A percentile compares a stretch with the other conserved stretches of the same genome.
phyloP scores from a whole-genome alignment of 2,329 filamentous ascomycete genomes.

The Xylariaceae sp. region DNA sequence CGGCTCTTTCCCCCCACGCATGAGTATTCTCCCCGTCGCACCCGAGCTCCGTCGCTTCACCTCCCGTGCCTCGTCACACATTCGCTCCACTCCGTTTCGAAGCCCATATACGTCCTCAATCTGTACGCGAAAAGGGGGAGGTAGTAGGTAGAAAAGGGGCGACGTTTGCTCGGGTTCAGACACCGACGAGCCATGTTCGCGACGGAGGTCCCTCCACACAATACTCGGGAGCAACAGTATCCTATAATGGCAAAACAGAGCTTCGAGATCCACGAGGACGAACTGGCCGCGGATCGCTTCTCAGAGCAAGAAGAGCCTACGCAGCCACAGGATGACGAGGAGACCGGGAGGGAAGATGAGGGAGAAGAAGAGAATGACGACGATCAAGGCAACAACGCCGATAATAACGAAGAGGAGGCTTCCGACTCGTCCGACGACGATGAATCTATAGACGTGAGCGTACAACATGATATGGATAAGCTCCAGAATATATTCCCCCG shows the following conservation, averaged over 20 bases:
- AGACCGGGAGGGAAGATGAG: conserved; percentile 33
- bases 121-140: conserved; percentile 1
- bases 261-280: conserved; percentile 36
- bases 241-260: conserved; percentile 27
- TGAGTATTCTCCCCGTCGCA: too few species aligned
- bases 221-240: conserved; percentile 25
- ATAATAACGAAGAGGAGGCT: conserved; percentile 38
- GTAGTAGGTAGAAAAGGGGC: conserved; percentile 1
- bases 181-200: conserved; percentile 8
- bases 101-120: neutral
- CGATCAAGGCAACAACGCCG: conserved; percentile 20
- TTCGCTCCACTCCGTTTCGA: neutral
- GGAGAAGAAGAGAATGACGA: conserved; percentile 38
- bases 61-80: neutral
- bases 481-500: conserved; percentile 77
- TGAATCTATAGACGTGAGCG: conserved; percentile 57
- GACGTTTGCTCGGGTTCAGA: neutral
- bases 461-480: conserved; percentile 81
- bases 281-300: conserved; percentile 1
- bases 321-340: conserved; percentile 28
- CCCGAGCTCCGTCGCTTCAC: neutral
- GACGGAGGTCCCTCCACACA: conserved; percentile 13
- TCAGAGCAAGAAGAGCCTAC: conserved; percentile 25
- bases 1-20: too few species aligned
- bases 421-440: conserved; percentile 53